A percentile compares a stretch with the other conserved stretches of the same genome.
Evolutionary conservation across 164 flowering plant species (phyloP).

Genomic region (Liriodendron chinense): DNA sequence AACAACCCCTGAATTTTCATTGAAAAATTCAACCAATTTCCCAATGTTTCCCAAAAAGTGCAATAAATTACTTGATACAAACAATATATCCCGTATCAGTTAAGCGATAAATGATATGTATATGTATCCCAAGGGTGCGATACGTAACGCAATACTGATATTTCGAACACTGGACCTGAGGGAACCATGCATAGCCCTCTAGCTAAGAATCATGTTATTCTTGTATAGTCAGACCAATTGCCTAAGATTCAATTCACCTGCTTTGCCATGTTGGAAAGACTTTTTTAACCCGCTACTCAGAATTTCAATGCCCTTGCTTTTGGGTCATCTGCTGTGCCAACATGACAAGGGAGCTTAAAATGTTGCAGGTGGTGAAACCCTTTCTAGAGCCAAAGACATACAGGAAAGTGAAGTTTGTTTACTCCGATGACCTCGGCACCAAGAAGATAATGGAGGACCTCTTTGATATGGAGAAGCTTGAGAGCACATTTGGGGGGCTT

Average conservation of each 20-base stretch:
- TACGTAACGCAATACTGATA: too few species aligned
- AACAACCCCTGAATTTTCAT: too few species aligned
- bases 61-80: too few species aligned
- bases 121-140: too few species aligned
- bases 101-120: too few species aligned
- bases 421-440: slow-evolving; percentile 55
- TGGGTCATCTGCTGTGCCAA: not conserved
- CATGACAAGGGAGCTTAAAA: not conserved
- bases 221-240: too few species aligned
- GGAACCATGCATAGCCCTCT: too few species aligned
- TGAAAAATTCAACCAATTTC: too few species aligned
- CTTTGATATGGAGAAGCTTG: slow-evolving; percentile 75
- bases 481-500: slow-evolving; percentile 81
- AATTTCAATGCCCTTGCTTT: not conserved
- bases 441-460: slow-evolving; percentile 71
- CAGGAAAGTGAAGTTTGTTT: slow-evolving; percentile 83
- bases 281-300: not conserved
- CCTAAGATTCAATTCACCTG: not conserved
- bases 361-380: slow-evolving; percentile 75
- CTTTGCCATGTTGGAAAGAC: not conserved
- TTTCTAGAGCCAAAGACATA: slow-evolving; percentile 82
- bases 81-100: too few species aligned
- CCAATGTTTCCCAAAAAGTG: too few species aligned
- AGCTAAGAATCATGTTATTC: too few species aligned
- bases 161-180: too few species aligned